These are phyloP conservation scores for Tephrocybe sp. DNA, from an alignment of 768 basidiomycete species.

Conservation along the genomic window DNA sequence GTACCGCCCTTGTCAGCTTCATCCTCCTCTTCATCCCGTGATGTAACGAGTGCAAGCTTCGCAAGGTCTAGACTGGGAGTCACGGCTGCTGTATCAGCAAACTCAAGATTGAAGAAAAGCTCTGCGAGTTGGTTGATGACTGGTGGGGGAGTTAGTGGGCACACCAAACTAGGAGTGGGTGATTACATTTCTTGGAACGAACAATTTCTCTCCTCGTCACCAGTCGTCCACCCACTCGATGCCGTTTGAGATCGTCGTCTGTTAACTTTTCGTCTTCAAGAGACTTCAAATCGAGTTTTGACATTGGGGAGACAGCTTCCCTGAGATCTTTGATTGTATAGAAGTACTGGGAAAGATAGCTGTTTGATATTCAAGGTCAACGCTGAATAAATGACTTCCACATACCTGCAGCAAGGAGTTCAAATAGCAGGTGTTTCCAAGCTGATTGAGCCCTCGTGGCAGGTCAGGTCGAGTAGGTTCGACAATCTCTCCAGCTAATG, in stretches of 20 bases:
- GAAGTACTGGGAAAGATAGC: constrained; percentile 64
- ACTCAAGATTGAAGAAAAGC: constrained; percentile 77
- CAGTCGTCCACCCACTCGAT: constrained; percentile 85
- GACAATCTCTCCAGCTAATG: constrained; percentile 63
- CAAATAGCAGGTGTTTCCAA: constrained; percentile 87
- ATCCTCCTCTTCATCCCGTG: constrained; percentile 87
- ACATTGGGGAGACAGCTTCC: constrained; percentile 66
- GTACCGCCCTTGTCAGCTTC: constrained; percentile 71
- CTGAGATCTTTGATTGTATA: constrained; percentile 93
- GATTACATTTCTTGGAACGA: constrained; percentile 82
- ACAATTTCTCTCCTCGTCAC: constrained; percentile 81
- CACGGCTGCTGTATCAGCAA: constrained; percentile 61
- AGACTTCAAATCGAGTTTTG: constrained; percentile 50
- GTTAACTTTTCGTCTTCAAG: constrained; percentile 70
- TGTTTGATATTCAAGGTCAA: not conserved
- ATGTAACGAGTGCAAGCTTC: constrained; percentile 88
- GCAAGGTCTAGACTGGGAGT: constrained; percentile 87
- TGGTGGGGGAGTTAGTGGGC: constrained; percentile 30
- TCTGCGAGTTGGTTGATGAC: constrained; percentile 80
- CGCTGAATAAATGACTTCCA: not conserved
- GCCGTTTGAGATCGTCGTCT: constrained; percentile 79
- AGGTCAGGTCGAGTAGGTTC: constrained; percentile 58
- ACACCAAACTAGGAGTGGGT: constrained; percentile 1
- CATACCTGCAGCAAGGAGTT: constrained; percentile 75
- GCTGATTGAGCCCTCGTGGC: constrained; percentile 85